These are phyloP conservation scores for Xylariaceae sp. DNA, from an alignment of 2,329 filamentous ascomycete genomes.

Conservation along the genomic window DNA sequence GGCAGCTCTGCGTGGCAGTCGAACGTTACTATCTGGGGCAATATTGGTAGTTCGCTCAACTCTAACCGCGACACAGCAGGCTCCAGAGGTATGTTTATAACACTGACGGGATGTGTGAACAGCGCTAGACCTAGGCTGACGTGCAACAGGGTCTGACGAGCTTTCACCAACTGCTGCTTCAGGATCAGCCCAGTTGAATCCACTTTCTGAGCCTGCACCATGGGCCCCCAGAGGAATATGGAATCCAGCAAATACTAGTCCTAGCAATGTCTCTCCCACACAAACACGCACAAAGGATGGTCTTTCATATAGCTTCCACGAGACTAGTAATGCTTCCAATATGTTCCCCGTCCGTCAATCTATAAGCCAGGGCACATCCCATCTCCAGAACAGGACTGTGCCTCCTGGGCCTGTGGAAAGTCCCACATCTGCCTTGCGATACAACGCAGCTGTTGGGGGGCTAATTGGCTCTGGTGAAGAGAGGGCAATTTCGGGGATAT, in stretches of 20 bases:
- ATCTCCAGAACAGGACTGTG: conserved; percentile 45
- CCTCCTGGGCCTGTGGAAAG: conserved; percentile 52
- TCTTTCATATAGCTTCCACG: conserved; percentile 53
- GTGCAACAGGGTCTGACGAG: conserved; percentile 46
- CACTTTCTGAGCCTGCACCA: conserved; percentile 71
- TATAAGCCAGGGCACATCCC: conserved; percentile 49
- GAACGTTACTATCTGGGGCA: conserved; percentile 58
- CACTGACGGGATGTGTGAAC: background rate
- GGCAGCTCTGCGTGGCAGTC: conserved; percentile 46
- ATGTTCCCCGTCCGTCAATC: conserved; percentile 56
- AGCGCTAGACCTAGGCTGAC: conserved; percentile 27
- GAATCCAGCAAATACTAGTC: conserved; percentile 54
- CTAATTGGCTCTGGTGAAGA: conserved; percentile 40
- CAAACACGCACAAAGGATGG: conserved; percentile 59
- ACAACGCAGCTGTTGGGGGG: conserved; percentile 33
- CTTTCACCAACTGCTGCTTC: conserved; percentile 61
- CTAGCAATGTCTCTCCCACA: conserved; percentile 64
- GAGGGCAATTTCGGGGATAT: conserved; percentile 27
- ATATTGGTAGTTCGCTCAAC: conserved; percentile 55
- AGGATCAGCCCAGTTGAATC: conserved; percentile 72
- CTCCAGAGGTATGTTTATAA: conserved; percentile 54
- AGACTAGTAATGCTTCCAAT: conserved; percentile 51
- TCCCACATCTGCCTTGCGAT: conserved; percentile 52
- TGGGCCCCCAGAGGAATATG: conserved; percentile 66
- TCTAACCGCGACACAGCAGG: conserved; percentile 53